Evolutionary conservation across 2,329 filamentous ascomycete species (phyloP), one percentile per base, ranked within the genome.

Genomic region (Neocatenulostroma microsporum): DNA sequence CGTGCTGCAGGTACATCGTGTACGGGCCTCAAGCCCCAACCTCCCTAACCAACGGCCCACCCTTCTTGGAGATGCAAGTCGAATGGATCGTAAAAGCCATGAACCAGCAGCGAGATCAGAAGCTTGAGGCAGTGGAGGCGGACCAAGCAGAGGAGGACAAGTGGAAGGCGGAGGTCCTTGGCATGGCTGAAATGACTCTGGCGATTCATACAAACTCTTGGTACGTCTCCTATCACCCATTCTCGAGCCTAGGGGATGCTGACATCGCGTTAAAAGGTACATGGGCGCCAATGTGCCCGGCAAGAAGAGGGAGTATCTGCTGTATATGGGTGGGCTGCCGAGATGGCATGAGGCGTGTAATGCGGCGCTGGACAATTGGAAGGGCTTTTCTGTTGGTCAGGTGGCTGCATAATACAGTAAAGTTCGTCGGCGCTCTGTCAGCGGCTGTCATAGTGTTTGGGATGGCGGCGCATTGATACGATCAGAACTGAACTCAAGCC

Each of bases 21-120:
- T 69, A 68, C 43, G 62, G 63, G 1, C 60, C 64, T 1, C 66
- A 68, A 44, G 63, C 62, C 0, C 66, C 64, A 1, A 67, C 64
- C 0, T 63, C 63, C 2, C 64, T 68, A 37, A 57, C 56, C 24
- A 69, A 68, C 30, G 63, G 64, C 1, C 62, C 64, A 5, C 61
- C 55, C 17, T 64, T 61, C 38, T 47, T 64, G 17, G 62, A 67
- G 37, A 54, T 54, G 3, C 63, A 67, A 43, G 62, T 56, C 19
- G 57, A 66, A 33, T 64, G 58, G 59, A 63, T 67, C 28, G 56
- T 63, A 15, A 59, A 65, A 29, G 56, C 59, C 33, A 56, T 57
- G 11, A 59, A 67, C 35, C 47, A 50, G 14, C 60, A 61, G 47
- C 44, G 47, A 53, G 30, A 53, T 61, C 7, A 54, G 25, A 59